phyloP scores from a whole-genome alignment of 768 basidiomycete species.

The Amanita brunnescens region DNA sequence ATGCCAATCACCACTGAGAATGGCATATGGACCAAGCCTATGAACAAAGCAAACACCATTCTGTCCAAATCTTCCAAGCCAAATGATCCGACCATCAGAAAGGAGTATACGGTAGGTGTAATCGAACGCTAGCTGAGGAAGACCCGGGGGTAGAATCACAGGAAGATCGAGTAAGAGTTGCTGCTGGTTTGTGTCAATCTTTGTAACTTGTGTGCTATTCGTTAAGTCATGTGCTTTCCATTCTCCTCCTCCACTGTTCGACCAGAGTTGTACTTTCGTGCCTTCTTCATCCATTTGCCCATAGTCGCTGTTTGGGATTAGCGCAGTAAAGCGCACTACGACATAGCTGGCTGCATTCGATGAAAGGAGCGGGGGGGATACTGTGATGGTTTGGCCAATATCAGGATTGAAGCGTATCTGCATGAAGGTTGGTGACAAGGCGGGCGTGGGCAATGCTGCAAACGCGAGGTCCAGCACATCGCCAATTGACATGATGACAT shows the following conservation, averaged over 20 bases:
- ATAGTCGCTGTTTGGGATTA: constrained; percentile 22
- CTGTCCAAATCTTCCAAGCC: constrained; percentile 37
- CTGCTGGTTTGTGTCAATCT: background rate
- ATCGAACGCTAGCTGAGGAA: constrained; percentile 17
- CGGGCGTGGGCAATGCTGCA: constrained; percentile 5
- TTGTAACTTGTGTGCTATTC: constrained; percentile 1
- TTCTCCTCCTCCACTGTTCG: constrained; percentile 21
- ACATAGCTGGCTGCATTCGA: constrained; percentile 12
- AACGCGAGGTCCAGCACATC: background rate
- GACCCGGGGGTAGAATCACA: background rate
- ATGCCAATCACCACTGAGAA: constrained; percentile 17
- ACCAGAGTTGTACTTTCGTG: constrained; percentile 36
- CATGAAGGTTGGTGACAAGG: constrained; percentile 18
- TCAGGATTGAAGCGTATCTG: constrained; percentile 30
- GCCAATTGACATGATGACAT: constrained; percentile 9
- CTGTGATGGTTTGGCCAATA: constrained; percentile 23
- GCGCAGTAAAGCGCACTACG: constrained; percentile 29
- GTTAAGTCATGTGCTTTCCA: constrained; percentile 30
- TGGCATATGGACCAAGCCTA: constrained; percentile 8
- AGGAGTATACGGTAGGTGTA: constrained; percentile 45
- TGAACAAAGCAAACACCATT: constrained; percentile 34
- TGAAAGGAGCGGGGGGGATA: constrained; percentile 14
- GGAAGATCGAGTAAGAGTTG: background rate
- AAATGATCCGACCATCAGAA: constrained; percentile 31
- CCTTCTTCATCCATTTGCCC: constrained; percentile 20